Percentiles rank a stretch among this genome's conserved stretches.
Evolutionary conservation across 768 basidiomycete species (phyloP).

Genomic region (Brasilioporus rufonigricans): DNA sequence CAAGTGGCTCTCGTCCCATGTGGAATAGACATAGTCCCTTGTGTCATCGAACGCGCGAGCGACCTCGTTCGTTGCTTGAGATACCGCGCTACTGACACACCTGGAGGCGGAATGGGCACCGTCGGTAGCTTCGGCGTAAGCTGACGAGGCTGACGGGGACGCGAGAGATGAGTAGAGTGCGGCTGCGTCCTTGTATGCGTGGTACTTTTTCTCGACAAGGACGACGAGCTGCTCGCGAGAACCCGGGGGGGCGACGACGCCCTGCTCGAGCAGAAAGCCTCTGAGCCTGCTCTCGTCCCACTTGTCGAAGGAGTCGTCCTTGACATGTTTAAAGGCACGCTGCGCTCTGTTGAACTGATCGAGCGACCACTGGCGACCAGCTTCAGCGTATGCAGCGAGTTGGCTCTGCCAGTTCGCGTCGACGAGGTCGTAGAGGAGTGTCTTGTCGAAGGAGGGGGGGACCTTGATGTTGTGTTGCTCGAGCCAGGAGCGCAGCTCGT

Average conservation of each 20-base stretch:
- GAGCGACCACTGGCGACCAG: slow-evolving; percentile 47
- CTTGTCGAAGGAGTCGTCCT: slow-evolving; percentile 62
- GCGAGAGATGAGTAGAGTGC: slow-evolving; percentile 51
- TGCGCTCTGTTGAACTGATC: slow-evolving; percentile 67
- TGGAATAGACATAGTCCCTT: slow-evolving; percentile 86
- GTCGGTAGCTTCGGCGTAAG: slow-evolving; percentile 44
- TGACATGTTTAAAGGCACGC: slow-evolving; percentile 55
- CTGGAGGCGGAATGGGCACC: slow-evolving; percentile 38
- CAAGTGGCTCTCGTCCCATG: slow-evolving; percentile 82
- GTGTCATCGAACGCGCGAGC: slow-evolving; percentile 58
- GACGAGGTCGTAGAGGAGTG: slow-evolving; percentile 48
- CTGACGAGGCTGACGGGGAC: slow-evolving; percentile 46
- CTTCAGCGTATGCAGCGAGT: slow-evolving; percentile 32
- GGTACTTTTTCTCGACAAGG: slow-evolving; percentile 71
- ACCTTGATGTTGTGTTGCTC: slow-evolving; percentile 59
- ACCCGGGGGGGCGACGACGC: slow-evolving; percentile 78
- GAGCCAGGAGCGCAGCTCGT: slow-evolving; percentile 68
- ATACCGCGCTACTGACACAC: slow-evolving; percentile 40
- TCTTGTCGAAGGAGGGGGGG: slow-evolving; percentile 42
- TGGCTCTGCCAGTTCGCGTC: slow-evolving; percentile 54
- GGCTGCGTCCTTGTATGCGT: slow-evolving; percentile 58
- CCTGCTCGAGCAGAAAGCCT: slow-evolving; percentile 82
- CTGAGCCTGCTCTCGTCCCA: slow-evolving; percentile 87
- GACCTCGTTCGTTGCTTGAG: slow-evolving; percentile 54
- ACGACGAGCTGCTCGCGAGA: slow-evolving; percentile 77